Percentiles rank a stretch among this genome's conserved stretches.
Conservation (phyloP, 257 asterid species). For the Ilex asprella region DNA sequence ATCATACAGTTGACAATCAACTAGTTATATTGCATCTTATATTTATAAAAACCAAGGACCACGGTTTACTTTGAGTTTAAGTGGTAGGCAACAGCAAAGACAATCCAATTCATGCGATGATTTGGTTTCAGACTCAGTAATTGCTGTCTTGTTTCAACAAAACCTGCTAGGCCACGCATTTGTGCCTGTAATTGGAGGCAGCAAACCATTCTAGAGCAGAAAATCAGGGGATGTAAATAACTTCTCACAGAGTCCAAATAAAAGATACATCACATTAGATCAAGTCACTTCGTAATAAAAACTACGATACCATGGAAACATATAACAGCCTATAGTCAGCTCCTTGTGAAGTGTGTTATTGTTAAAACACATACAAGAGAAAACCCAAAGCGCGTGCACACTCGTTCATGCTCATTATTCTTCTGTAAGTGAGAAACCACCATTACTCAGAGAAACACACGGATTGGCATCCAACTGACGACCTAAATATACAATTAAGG, state of each 20-base stretch:
- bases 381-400: too few relatives aligned
- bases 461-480: too few relatives aligned
- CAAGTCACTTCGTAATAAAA: neutral
- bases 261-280: neutral
- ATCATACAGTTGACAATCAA: too few relatives aligned
- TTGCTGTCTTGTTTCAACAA: conserved; percentile 95
- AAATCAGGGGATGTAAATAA: conserved; percentile 15
- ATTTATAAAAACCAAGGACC: neutral
- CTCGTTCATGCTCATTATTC: too few relatives aligned
- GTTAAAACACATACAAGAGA: too few relatives aligned
- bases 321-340: too few relatives aligned
- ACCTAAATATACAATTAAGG: too few relatives aligned
- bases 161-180: conserved; percentile 97
- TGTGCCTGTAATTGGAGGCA: conserved; percentile 62
- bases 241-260: conserved; percentile 3
- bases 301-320: too few relatives aligned
- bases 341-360: too few relatives aligned
- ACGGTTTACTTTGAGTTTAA: conserved; percentile 66
- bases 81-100: conserved; percentile 94
- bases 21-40: too few relatives aligned
- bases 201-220: neutral
- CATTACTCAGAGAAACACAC: too few relatives aligned
- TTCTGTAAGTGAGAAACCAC: too few relatives aligned
- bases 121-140: conserved; percentile 88
- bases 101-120: conserved; percentile 99